These are phyloP conservation scores for Gossypium sturtianum DNA, from an alignment of 345 rosid species.

Conservation along the genomic window DNA sequence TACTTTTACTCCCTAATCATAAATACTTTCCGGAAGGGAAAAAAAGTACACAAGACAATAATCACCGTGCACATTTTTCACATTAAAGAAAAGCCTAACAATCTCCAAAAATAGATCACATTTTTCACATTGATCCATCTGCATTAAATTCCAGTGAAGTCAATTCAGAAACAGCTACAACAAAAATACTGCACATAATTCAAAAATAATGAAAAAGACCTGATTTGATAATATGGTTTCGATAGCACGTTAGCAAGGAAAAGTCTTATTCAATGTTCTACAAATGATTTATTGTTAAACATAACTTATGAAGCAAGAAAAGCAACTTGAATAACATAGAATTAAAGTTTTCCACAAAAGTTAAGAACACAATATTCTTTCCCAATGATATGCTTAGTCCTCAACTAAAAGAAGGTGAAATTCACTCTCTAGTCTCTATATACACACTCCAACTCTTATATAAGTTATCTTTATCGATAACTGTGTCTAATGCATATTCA, in stretches of 20 bases:
- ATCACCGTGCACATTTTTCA: neutral
- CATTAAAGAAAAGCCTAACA: neutral
- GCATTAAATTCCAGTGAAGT: neutral
- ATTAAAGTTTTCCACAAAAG: neutral
- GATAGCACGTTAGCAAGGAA: conserved; percentile 28
- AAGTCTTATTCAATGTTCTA: neutral
- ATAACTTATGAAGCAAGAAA: neutral
- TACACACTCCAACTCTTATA: neutral
- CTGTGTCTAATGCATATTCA: neutral
- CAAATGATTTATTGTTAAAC: neutral
- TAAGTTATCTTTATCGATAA: neutral
- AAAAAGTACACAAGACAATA: neutral
- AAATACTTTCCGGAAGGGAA: neutral
- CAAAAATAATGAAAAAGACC: conserved; percentile 28
- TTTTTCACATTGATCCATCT: conserved; percentile 2
- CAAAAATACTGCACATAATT: neutral
- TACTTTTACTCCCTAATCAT: neutral
- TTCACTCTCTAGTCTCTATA: neutral
- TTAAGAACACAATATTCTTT: neutral
- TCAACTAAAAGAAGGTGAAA: neutral
- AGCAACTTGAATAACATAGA: neutral
- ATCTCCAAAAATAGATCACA: neutral
- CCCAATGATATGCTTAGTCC: neutral
- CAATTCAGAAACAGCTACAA: neutral
- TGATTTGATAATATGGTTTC: conserved; percentile 47